Conservation (phyloP, 108 stramenopile genomes). For the Cyclotella distinguenda region DNA sequence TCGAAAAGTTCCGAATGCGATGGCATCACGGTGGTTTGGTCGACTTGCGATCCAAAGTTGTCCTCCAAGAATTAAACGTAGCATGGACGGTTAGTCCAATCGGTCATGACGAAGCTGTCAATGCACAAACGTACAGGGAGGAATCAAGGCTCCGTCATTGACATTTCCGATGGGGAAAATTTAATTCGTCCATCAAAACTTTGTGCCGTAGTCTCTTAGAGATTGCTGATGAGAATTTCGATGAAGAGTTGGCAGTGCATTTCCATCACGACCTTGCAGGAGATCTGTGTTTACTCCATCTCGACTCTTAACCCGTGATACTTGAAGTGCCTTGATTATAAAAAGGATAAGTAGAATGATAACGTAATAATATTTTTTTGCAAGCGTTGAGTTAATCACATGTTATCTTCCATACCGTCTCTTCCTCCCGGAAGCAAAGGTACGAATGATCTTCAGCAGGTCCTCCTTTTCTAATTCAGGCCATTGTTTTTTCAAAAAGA, state of each 20-base stretch:
- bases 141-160: no score
- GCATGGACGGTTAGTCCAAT: no score
- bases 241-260: slow-evolving; percentile 3
- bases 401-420: slow-evolving; percentile 81
- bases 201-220: not conserved
- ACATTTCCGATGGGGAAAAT: not conserved
- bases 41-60: not conserved
- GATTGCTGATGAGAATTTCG: not conserved
- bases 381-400: not conserved
- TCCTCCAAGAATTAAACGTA: no score
- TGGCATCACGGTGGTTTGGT: not conserved
- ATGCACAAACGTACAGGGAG: no score
- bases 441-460: slow-evolving; percentile 55
- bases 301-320: not conserved
- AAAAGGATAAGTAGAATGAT: not conserved
- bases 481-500: slow-evolving; percentile 94
- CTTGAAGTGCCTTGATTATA: not conserved
- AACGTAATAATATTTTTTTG: not conserved
- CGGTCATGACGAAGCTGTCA: no score
- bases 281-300: not conserved
- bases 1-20: not conserved
- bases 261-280: slow-evolving; percentile 5
- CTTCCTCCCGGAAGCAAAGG: slow-evolving; percentile 66
- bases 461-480: slow-evolving; percentile 80
- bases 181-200: not conserved